Base-by-base conservation (phyloP, 495 filamentous ascomycete species). In the Xylaria longipes region DNA sequence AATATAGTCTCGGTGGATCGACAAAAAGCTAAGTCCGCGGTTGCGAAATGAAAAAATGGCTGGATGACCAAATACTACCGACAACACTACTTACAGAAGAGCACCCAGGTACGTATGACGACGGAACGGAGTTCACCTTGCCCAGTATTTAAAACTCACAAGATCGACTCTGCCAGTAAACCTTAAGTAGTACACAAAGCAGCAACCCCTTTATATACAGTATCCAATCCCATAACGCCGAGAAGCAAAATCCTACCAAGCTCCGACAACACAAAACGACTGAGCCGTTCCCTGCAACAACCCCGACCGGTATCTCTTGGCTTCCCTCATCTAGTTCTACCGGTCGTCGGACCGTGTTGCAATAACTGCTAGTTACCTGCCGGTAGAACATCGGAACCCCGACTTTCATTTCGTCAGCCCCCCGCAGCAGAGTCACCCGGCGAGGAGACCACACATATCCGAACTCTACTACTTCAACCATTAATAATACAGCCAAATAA, bases 351-450 rank as follows among this genome's bases (percentile, higher is more conserved):
- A 46, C 61, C 39, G 25, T 5, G 4, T 46, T 15, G n/a, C 7
- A n/a, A 15, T 14, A 11, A 50, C 2, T 29, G n/a, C 43, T 7
- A 17, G 27, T 25, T 4, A 37, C 22, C 54, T 20, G 54, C 52
- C 68, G 68, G 68, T 41, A 70, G 67, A 77, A 77, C 57, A 60
- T 75, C 76, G 76, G 76, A 37, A 68, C 62, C 66, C 48, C 65
- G 39, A 52, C 17, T 29, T 65, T 65, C 7, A 3, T 29, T n/a
- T 54, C 54, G 48, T 68, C 50, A 43, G 29, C 41, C 45, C 61
- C 33, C 65, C 46, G 48, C 65, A 52, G 12, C n/a, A n/a, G n/a
- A n/a, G n/a, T n/a, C n/a, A n/a, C n/a, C n/a, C n/a, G n/a, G n/a
- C n/a, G n/a, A n/a, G n/a, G n/a, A n/a, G n/a, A n/a, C n/a, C n/a